A percentile compares a stretch with the other conserved stretches of the same genome.
Evolutionary conservation across 176 grass and related monocot species (phyloP).

Genomic region (Cenchrus americanus): DNA sequence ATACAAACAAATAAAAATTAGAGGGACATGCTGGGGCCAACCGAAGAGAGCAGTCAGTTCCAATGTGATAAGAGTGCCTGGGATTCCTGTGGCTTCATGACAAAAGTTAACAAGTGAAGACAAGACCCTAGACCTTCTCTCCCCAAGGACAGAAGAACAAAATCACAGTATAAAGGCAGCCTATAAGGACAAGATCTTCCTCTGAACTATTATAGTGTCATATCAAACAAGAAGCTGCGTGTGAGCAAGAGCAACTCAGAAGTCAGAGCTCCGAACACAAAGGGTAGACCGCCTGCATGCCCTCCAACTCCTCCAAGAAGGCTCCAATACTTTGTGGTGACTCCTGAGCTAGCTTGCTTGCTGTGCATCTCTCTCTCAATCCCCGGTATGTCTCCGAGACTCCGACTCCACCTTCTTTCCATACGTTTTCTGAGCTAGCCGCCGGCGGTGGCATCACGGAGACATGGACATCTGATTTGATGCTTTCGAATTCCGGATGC

Average conservation of each 20-base stretch:
- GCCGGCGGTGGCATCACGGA: background rate
- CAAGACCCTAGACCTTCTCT: background rate
- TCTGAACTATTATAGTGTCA: slow-evolving; percentile 30
- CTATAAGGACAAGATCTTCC: slow-evolving; percentile 47
- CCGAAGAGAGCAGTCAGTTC: slow-evolving; percentile 52
- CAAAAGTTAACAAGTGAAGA: slow-evolving; percentile 59
- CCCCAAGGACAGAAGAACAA: slow-evolving; percentile 24
- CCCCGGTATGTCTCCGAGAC: slow-evolving; percentile 24
- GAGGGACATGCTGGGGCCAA: slow-evolving; percentile 29
- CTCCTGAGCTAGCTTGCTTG: slow-evolving; percentile 34
- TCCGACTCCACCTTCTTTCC: background rate
- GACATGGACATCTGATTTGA: background rate
- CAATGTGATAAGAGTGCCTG: slow-evolving; percentile 57
- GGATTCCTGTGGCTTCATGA: slow-evolving; percentile 54
- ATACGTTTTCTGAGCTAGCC: background rate
- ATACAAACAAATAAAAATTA: slow-evolving; percentile 44
- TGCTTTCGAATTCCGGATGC: slow-evolving; percentile 1
- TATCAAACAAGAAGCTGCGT: slow-evolving; percentile 44
- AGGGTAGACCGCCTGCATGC: slow-evolving; percentile 13
- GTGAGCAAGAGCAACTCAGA: slow-evolving; percentile 20
- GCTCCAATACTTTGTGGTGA: background rate
- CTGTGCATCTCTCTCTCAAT: slow-evolving; percentile 3
- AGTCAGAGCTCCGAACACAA: slow-evolving; percentile 18
- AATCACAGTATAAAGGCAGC: slow-evolving; percentile 14
- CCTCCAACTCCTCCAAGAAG: slow-evolving; percentile 23